phyloP scores from a whole-genome alignment of 352 stramenopile genomes.

The Globisporangium parvum region DNA sequence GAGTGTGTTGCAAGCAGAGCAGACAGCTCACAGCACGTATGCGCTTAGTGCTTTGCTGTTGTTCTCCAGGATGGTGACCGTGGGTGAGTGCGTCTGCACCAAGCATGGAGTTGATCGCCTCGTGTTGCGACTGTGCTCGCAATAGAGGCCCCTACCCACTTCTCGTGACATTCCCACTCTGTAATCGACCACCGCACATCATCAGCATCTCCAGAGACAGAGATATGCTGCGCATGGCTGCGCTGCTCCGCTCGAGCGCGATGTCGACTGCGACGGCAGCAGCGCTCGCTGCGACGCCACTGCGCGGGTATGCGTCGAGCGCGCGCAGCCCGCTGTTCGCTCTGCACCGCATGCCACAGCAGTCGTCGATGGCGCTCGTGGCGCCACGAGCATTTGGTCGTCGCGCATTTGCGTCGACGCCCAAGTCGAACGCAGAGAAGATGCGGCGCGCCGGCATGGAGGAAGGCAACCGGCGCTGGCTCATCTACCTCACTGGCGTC shows the following conservation, averaged over 20 bases:
- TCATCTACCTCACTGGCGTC: slow-evolving; percentile 92
- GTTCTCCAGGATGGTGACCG: slow-evolving; percentile 7
- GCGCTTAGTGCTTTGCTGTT: not conserved
- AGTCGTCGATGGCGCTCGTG: slow-evolving; percentile 6
- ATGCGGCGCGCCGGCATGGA: slow-evolving; percentile 45
- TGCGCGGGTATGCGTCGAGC: not conserved
- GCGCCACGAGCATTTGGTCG: not conserved
- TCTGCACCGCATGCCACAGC: slow-evolving; percentile 5
- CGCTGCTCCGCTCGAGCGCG: not conserved
- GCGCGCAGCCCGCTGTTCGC: not conserved
- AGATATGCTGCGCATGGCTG: slow-evolving; percentile 15
- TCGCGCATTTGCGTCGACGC: slow-evolving; percentile 39
- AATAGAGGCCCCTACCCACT: not conserved
- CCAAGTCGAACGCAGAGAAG: slow-evolving; percentile 41
- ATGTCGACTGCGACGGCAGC: not conserved
- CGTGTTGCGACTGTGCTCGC: not conserved
- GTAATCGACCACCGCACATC: not conserved
- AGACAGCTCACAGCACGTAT: not conserved
- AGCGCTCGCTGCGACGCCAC: not conserved
- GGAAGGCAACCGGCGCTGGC: slow-evolving; percentile 87
- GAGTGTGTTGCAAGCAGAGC: no score
- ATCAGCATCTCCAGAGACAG: not conserved
- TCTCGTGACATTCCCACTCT: not conserved
- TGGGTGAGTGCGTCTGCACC: not conserved
- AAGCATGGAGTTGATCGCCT: not conserved